Evolutionary conservation across 225 moss, liverwort and hornwort genomes (phyloP).

Genomic region (Neckera pumila): DNA sequence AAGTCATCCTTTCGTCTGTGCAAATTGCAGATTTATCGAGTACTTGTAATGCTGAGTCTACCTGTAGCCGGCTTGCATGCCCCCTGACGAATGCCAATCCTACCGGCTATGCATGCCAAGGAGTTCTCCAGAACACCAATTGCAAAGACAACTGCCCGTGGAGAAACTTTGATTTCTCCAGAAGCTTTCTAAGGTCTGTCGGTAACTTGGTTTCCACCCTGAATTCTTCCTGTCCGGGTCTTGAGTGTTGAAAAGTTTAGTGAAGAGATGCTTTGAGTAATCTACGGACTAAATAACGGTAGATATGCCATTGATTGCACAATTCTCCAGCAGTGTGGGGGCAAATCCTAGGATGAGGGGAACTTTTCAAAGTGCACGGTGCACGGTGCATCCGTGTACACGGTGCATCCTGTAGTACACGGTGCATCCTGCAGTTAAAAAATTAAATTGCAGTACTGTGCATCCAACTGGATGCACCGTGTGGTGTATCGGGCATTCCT

Average conservation of each 20-base stretch:
- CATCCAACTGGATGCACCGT: neutral
- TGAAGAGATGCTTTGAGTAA: neutral
- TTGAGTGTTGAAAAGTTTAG: neutral
- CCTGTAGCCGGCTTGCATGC: neutral
- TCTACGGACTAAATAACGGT: neutral
- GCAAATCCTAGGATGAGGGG: too few relatives aligned
- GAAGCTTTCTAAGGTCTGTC: neutral
- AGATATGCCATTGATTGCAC: neutral
- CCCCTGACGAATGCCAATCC: neutral
- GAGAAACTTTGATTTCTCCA: neutral
- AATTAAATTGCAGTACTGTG: too few relatives aligned
- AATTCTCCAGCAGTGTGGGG: neutral
- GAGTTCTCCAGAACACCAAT: neutral
- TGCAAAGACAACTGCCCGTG: neutral
- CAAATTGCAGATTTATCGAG: neutral
- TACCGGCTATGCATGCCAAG: neutral
- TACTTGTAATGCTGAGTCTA: neutral
- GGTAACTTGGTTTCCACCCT: neutral
- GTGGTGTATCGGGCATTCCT: neutral
- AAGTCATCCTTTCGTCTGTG: too few relatives aligned
- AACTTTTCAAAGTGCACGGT: neutral
- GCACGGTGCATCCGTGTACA: neutral
- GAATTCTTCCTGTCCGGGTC: neutral
- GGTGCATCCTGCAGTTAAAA: neutral
- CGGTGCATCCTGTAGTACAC: neutral